Conservation (phyloP, 2,329 filamentous ascomycete species). For the Scleromitrula shiraiana region DNA sequence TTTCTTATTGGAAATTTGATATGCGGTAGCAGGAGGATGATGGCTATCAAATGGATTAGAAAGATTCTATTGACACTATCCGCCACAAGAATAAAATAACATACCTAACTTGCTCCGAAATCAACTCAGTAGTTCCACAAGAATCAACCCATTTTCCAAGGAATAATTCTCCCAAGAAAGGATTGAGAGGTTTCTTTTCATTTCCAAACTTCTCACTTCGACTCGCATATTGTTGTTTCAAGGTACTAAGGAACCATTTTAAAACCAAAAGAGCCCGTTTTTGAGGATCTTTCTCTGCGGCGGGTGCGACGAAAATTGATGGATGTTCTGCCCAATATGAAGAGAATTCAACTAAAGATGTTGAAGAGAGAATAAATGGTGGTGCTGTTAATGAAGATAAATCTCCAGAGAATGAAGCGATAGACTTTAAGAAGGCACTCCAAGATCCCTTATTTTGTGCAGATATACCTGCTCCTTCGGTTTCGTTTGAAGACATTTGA, state of each 20-base stretch:
- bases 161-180: constrained; percentile 92
- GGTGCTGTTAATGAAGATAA: constrained; percentile 73
- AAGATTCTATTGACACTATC: too few relatives aligned
- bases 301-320: constrained; percentile 70
- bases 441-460: constrained; percentile 28
- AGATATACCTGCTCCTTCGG: constrained; percentile 27
- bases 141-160: constrained; percentile 82
- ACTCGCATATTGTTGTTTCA: constrained; percentile 76
- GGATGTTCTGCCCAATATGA: constrained; percentile 79
- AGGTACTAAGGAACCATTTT: constrained; percentile 90
- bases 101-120: constrained; percentile 88
- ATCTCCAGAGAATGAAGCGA: constrained; percentile 76
- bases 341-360: constrained; percentile 72
- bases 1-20: constrained; percentile 80
- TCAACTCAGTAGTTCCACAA: constrained; percentile 72
- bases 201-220: constrained; percentile 74
- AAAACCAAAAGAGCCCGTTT: constrained; percentile 82
- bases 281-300: constrained; percentile 67
- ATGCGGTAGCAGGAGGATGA: constrained; percentile 91
- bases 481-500: constrained; percentile 26
- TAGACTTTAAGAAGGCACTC: constrained; percentile 43
- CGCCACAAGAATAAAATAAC: too few relatives aligned
- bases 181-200: constrained; percentile 97
- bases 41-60: constrained; percentile 44
- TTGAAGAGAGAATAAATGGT: constrained; percentile 73